phyloP scores from a whole-genome alignment of 352 stramenopile genomes.

The Phytophthora capsici region DNA sequence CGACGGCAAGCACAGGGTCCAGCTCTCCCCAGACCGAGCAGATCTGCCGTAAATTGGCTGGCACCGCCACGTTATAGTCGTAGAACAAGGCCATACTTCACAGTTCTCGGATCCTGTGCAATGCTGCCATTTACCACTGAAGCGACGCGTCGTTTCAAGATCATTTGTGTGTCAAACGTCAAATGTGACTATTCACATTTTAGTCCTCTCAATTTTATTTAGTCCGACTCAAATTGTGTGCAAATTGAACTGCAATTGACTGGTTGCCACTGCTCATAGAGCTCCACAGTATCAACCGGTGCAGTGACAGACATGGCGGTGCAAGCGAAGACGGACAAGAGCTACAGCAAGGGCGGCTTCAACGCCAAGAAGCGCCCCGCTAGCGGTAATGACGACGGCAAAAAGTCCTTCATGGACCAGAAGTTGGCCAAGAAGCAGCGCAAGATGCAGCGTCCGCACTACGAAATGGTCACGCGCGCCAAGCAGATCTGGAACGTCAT shows the following conservation, averaged over 20 bases:
- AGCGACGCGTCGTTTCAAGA: slow-evolving; percentile 32
- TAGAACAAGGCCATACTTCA: slow-evolving; percentile 74
- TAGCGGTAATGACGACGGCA: slow-evolving; percentile 54
- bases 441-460: slow-evolving; percentile 94
- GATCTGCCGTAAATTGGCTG: slow-evolving; percentile 70
- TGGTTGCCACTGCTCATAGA: slow-evolving; percentile 27
- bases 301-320: slow-evolving; percentile 36
- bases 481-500: slow-evolving; percentile 98
- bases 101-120: slow-evolving; percentile 13
- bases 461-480: slow-evolving; percentile 91
- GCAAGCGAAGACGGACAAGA: slow-evolving; percentile 37
- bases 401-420: slow-evolving; percentile 88
- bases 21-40: slow-evolving; percentile 84
- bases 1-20: slow-evolving; percentile 84
- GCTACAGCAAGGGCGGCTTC: slow-evolving; percentile 37
- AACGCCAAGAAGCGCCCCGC: slow-evolving; percentile 73
- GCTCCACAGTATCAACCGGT: slow-evolving; percentile 11
- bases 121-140: slow-evolving; percentile 5
- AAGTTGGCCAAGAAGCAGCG: slow-evolving; percentile 93
- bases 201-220: slow-evolving; percentile 8
- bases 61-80: slow-evolving; percentile 79
- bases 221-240: background rate
- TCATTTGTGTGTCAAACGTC: slow-evolving; percentile 3
- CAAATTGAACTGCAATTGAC: slow-evolving; percentile 29
- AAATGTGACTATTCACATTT: background rate